A percentile compares a stretch with the other conserved stretches of the same genome.
phyloP scores from a whole-genome alignment of 345 rosid genomes.

The Acer saccharum region DNA sequence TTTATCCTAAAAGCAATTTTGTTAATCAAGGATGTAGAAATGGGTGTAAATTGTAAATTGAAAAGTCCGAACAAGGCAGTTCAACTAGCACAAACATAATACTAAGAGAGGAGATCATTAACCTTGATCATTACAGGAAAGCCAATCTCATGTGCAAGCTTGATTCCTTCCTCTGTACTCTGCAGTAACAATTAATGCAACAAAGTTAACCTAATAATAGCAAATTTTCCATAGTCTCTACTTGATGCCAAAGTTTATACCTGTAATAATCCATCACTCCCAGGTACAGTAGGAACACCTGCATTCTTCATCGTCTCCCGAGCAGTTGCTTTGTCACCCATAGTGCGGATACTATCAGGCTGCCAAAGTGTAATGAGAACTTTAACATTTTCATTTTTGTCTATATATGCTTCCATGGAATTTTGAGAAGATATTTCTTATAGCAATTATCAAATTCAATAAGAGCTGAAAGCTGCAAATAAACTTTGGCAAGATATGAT shows the following conservation, averaged over 20 bases:
- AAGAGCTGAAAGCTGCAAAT: neutral
- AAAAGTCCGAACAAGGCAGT: neutral
- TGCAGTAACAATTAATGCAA: slow-evolving; percentile 33
- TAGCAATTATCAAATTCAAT: neutral
- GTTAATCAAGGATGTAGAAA: neutral
- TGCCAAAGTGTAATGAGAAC: slow-evolving; percentile 32
- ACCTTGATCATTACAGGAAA: slow-evolving; percentile 99
- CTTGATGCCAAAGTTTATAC: slow-evolving; percentile 31
- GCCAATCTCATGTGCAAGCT: slow-evolving; percentile 86
- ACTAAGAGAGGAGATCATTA: slow-evolving; percentile 15
- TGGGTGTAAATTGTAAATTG: neutral
- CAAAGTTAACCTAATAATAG: slow-evolving; percentile 7
- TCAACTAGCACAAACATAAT: neutral
- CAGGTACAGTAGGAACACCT: slow-evolving; percentile 97
- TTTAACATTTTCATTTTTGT: neutral
- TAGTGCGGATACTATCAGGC: slow-evolving; percentile 96
- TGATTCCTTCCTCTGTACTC: slow-evolving; percentile 92
- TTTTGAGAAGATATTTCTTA: neutral
- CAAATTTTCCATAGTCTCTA: neutral
- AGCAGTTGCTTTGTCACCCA: slow-evolving; percentile 99
- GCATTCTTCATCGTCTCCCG: slow-evolving; percentile 99
- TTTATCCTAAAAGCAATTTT: neutral
- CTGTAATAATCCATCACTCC: slow-evolving; percentile 95
- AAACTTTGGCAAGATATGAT: neutral
- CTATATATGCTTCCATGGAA: slow-evolving; percentile 1